A percentile compares a stretch with the other conserved stretches of the same genome.
Evolutionary conservation across 1,284 basidiomycete genomes (phyloP).

Genomic region (Apiotrichum mycotoxinovorans): DNA sequence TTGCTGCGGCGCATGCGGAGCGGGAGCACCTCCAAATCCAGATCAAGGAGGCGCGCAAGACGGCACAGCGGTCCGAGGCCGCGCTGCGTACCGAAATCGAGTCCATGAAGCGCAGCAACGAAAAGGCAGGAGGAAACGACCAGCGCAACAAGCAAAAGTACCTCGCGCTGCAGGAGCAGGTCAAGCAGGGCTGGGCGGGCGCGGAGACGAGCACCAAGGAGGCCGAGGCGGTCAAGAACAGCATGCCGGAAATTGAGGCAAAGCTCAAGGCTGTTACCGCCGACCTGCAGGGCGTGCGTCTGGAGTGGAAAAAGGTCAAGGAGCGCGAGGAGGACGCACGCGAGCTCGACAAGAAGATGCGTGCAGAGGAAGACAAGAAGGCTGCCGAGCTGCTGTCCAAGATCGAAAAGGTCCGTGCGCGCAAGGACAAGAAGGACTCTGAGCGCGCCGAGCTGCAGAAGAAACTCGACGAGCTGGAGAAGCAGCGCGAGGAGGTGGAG

Average conservation of each 20-base stretch:
- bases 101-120: slow-evolving; percentile 46
- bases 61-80: slow-evolving; percentile 47
- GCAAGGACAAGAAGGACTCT: slow-evolving; percentile 53
- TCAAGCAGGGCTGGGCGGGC: slow-evolving; percentile 48
- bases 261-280: slow-evolving; percentile 23
- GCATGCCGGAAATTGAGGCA: slow-evolving; percentile 34
- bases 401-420: slow-evolving; percentile 67
- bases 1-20: slow-evolving; percentile 42
- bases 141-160: slow-evolving; percentile 48
- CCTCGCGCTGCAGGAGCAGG: slow-evolving; percentile 49
- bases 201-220: slow-evolving; percentile 44
- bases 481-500: slow-evolving; percentile 36
- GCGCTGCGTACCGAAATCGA: slow-evolving; percentile 47
- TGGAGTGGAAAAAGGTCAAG: slow-evolving; percentile 32
- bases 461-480: slow-evolving; percentile 42
- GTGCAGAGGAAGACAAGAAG: slow-evolving; percentile 45
- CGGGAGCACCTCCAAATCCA: slow-evolving; percentile 44
- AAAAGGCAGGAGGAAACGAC: slow-evolving; percentile 47
- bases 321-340: slow-evolving; percentile 38
- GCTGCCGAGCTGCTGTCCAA: slow-evolving; percentile 55
- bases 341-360: slow-evolving; percentile 37
- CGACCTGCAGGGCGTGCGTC: slow-evolving; percentile 33
- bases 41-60: slow-evolving; percentile 48
- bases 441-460: slow-evolving; percentile 44
- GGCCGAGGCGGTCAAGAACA: slow-evolving; percentile 31